Conservation (phyloP, 1,284 basidiomycete genomes). For the Sporisorium exsertum region DNA sequence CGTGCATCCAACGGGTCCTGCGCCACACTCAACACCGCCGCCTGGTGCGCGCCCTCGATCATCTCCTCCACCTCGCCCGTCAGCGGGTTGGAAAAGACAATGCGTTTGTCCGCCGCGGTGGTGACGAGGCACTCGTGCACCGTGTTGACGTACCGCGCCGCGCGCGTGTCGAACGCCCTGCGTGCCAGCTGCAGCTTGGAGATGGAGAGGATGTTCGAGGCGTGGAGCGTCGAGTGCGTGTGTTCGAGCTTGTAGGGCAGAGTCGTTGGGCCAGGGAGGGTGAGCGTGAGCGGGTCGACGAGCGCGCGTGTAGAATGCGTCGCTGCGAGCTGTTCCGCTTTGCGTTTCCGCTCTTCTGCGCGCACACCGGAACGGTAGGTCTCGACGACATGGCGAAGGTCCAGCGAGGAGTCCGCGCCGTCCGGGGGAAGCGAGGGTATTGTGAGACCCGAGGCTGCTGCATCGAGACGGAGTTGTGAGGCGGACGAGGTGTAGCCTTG, state of each 20-base stretch:
- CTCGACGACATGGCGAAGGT: slow-evolving; percentile 51
- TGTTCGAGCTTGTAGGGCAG: slow-evolving; percentile 27
- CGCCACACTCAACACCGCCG: slow-evolving; percentile 56
- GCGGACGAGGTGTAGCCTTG: slow-evolving; percentile 43
- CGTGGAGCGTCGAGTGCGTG: slow-evolving; percentile 54
- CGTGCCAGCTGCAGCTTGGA: slow-evolving; percentile 25
- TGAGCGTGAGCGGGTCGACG: slow-evolving; percentile 35
- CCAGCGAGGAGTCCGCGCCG: slow-evolving; percentile 7
- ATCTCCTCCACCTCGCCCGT: slow-evolving; percentile 57
- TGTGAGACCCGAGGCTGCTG: slow-evolving; percentile 16
- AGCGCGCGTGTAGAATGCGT: slow-evolving; percentile 27
- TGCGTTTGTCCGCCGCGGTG: slow-evolving; percentile 57
- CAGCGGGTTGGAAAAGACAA: slow-evolving; percentile 52
- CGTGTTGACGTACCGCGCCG: slow-evolving; percentile 21
- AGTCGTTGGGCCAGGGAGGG: slow-evolving; percentile 25
- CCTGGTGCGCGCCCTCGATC: slow-evolving; percentile 56
- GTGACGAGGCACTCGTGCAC: slow-evolving; percentile 36
- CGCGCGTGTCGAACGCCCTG: slow-evolving; percentile 32
- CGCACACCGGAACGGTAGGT: slow-evolving; percentile 30
- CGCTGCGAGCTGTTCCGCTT: slow-evolving; percentile 15
- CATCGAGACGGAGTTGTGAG: slow-evolving; percentile 32
- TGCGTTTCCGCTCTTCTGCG: slow-evolving; percentile 22
- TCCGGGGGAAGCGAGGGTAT: slow-evolving; percentile 2
- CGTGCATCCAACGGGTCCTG: slow-evolving; percentile 52
- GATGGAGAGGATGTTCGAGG: slow-evolving; percentile 62